phyloP scores from a whole-genome alignment of 2,329 filamentous ascomycete genomes.

The Coleophoma eucalyptorum region DNA sequence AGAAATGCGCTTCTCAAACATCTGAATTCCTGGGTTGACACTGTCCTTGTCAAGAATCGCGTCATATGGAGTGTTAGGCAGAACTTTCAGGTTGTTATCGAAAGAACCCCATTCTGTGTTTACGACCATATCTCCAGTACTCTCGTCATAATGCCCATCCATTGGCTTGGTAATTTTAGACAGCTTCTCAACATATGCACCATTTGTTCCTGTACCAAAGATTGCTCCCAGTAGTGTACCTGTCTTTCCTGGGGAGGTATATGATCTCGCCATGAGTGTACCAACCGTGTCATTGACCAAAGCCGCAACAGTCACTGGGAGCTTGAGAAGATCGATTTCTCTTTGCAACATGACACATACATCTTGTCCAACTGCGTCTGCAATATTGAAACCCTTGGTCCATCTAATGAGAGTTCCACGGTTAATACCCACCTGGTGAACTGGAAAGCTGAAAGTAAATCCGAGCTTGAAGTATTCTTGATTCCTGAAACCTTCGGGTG shows the following conservation, averaged over 20 bases:
- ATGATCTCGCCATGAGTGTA: constrained; percentile 95
- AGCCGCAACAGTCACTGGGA: constrained; percentile 92
- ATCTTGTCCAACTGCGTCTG: constrained; percentile 91
- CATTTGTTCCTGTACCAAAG: constrained; percentile 96
- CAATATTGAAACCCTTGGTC: constrained; percentile 98
- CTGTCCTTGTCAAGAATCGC: constrained; percentile 71
- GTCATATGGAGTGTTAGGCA: constrained; percentile 86
- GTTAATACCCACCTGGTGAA: constrained; percentile 92
- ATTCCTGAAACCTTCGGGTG: constrained; percentile 56
- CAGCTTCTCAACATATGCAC: constrained; percentile 93
- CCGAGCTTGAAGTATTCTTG: constrained; percentile 87
- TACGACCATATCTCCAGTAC: constrained; percentile 92
- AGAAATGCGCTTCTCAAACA: constrained; percentile 98
- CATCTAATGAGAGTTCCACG: constrained; percentile 91
- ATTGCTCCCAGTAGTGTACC: constrained; percentile 91
- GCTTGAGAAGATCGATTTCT: constrained; percentile 80
- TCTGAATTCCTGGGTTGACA: constrained; percentile 90
- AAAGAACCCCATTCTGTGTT: constrained; percentile 99
- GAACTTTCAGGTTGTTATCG: constrained; percentile 84
- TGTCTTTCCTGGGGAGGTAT: constrained; percentile 84
- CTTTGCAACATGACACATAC: constrained; percentile 85
- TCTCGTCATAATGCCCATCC: constrained; percentile 67
- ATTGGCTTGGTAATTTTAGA: constrained; percentile 77
- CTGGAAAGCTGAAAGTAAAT: constrained; percentile 99
- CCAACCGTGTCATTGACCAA: constrained; percentile 97